These are phyloP conservation scores for Gilbertella persicaria DNA, from an alignment of 371 early-diverging fungal genomes.

Conservation along the genomic window DNA sequence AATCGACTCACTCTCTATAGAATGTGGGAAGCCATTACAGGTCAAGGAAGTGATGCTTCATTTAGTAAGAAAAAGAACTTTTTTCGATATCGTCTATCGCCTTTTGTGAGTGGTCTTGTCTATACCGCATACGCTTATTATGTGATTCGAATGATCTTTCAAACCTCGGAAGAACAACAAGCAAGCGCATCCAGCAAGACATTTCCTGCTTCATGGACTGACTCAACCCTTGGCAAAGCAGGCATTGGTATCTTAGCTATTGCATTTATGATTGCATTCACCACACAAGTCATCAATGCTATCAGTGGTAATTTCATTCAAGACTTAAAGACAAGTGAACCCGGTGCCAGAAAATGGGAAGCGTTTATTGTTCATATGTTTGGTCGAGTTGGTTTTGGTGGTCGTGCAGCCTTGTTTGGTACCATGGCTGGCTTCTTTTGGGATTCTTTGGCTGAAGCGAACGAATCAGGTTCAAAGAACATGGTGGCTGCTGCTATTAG, in stretches of 20 bases:
- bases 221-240: constrained; percentile 30
- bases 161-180: constrained; percentile 41
- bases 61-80: constrained; percentile 44
- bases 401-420: constrained; percentile 44
- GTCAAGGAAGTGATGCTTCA: constrained; percentile 43
- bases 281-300: constrained; percentile 47
- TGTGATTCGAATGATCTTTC: constrained; percentile 43
- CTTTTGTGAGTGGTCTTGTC: constrained; percentile 47
- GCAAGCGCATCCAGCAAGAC: constrained; percentile 35
- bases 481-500: constrained; percentile 42
- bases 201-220: constrained; percentile 46
- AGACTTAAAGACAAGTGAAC: constrained; percentile 40
- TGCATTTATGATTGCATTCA: constrained; percentile 48
- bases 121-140: constrained; percentile 49
- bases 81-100: constrained; percentile 49
- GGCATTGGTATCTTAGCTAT: constrained; percentile 41
- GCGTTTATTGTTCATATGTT: constrained; percentile 31
- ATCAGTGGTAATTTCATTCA: constrained; percentile 39
- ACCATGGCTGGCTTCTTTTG: constrained; percentile 49
- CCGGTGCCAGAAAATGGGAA: constrained; percentile 32
- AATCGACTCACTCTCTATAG: constrained; percentile 7
- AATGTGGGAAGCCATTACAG: constrained; percentile 51
- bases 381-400: constrained; percentile 48
- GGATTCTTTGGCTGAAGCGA: constrained; percentile 37
- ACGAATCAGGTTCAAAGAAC: constrained; percentile 37